phyloP scores from a whole-genome alignment of 345 rosid species.

The Sapria himalayana region DNA sequence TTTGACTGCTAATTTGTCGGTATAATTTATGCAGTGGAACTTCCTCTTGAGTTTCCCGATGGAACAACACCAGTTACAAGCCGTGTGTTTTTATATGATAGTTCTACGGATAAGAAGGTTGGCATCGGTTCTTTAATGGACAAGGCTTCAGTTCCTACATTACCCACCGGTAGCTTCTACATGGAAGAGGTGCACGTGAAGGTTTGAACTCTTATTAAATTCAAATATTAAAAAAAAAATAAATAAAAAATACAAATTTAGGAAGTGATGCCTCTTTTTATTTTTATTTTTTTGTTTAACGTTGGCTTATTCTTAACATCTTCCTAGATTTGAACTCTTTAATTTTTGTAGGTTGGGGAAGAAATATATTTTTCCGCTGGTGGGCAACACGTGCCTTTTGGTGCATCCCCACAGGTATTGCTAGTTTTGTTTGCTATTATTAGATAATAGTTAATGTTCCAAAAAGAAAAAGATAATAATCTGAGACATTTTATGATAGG shows the following conservation, averaged over 20 bases:
- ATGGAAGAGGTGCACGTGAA: conserved; percentile 89
- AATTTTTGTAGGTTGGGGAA: conserved; percentile 51
- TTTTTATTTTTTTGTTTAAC: not conserved
- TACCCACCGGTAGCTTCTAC: conserved; percentile 58
- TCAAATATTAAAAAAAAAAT: too few species aligned
- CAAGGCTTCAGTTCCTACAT: conserved; percentile 64
- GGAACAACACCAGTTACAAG: conserved; percentile 97
- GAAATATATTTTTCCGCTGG: conserved; percentile 62
- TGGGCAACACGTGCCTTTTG: conserved; percentile 81
- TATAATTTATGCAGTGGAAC: too few species aligned
- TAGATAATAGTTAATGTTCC: too few species aligned
- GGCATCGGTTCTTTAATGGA: conserved; percentile 76
- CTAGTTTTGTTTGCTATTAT: too few species aligned
- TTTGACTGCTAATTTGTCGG: too few species aligned
- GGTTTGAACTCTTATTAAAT: conserved; percentile 36
- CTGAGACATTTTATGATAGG: too few species aligned
- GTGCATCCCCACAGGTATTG: conserved; percentile 99
- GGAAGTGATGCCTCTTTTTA: not conserved
- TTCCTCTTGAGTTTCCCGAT: conserved; percentile 93
- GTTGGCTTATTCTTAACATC: too few species aligned
- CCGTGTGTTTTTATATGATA: conserved; percentile 73
- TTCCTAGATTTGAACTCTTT: too few species aligned
- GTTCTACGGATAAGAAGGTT: conserved; percentile 65
- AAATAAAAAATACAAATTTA: too few species aligned
- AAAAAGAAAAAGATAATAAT: too few species aligned